These are phyloP conservation scores for Alternaria conjuncta DNA, from an alignment of 2,329 filamentous ascomycete species.

Conservation along the genomic window DNA sequence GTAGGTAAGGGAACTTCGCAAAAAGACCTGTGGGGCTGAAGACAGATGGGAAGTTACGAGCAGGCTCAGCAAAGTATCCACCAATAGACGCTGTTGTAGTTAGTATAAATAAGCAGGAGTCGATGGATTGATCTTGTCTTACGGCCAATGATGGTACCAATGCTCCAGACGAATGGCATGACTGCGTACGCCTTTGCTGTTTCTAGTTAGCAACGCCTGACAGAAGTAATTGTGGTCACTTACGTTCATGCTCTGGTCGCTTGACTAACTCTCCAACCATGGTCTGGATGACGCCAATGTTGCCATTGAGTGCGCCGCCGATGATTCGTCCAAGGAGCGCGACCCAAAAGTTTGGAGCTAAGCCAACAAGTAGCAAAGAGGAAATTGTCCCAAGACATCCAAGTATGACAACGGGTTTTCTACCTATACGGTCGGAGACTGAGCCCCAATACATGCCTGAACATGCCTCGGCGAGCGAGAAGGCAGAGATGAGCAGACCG, in stretches of 20 bases:
- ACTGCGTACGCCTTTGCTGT: conserved; percentile 81
- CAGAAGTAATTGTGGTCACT: conserved; percentile 46
- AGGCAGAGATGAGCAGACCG: conserved; percentile 85
- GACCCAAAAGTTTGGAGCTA: conserved; percentile 83
- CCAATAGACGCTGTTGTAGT: conserved; percentile 72
- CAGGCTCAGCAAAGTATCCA: conserved; percentile 82
- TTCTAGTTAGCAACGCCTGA: conserved; percentile 65
- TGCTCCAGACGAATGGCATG: conserved; percentile 87
- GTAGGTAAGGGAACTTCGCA: conserved; percentile 79
- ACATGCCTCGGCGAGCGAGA: conserved; percentile 82
- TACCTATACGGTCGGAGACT: conserved; percentile 48
- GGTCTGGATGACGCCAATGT: conserved; percentile 77
- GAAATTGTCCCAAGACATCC: conserved; percentile 78
- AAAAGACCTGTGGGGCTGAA: conserved; percentile 76
- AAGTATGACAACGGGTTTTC: conserved; percentile 49
- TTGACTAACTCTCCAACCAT: conserved; percentile 90
- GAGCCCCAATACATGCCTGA: conserved; percentile 72
- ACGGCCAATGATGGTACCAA: conserved; percentile 83
- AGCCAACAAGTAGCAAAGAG: conserved; percentile 82
- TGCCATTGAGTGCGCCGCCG: conserved; percentile 86
- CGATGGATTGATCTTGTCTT: conserved; percentile 20
- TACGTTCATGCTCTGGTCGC: conserved; percentile 84
- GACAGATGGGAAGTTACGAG: conserved; percentile 71
- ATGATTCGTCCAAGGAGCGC: conserved; percentile 77
- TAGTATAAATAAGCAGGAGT: conserved; percentile 15